Evolutionary conservation across 371 early-diverging fungal species (phyloP), one percentile per base, ranked within the genome.

Genomic region (Mortierella sp.): DNA sequence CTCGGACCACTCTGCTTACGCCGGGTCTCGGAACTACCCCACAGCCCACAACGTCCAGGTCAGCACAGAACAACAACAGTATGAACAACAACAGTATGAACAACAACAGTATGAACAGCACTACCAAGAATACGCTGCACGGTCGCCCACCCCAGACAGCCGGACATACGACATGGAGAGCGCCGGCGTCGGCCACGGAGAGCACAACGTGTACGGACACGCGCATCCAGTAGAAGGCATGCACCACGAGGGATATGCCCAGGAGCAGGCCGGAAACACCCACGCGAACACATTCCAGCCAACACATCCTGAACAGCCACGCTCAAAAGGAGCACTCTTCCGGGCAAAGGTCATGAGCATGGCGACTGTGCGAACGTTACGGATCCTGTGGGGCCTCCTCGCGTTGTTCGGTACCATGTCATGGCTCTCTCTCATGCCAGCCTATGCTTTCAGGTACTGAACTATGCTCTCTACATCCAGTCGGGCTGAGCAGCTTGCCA

Each of bases 391-490:
- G 76, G 61, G 61, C 23, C 62, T 65, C 10, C 39, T 76, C 16
- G 70, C 63, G 4, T 47, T 69, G 4, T 60, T 69, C 23, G 59
- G 66, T 5, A 45, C 58, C 23, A 69, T 69, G 65, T 43, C 76
- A 31, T 76, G 76, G 76, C 58, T 76, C 10, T 52, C 70, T 16
- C 47, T 76, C 52, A 76, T 65, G 55, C 76, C 76, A 2, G 76
- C 76, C 18, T 76, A 62, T 43, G 76, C 70, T 7, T 76, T 76
- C 60, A 65, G 76, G 76, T 74, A 74, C 21, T n/a, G 51, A 10
- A 7, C 18, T 21, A 5, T 43, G 14, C 13, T 9, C 5, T 4
- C 28, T 46, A 45, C 19, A n/a, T 18, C 19, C 19, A 6, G 13
- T n/a, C 19, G 9, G 10, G 10, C 24, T 13, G 24, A 8, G 18